phyloP scores from a whole-genome alignment of 306 rosid genomes.

The Alnus rubra region DNA sequence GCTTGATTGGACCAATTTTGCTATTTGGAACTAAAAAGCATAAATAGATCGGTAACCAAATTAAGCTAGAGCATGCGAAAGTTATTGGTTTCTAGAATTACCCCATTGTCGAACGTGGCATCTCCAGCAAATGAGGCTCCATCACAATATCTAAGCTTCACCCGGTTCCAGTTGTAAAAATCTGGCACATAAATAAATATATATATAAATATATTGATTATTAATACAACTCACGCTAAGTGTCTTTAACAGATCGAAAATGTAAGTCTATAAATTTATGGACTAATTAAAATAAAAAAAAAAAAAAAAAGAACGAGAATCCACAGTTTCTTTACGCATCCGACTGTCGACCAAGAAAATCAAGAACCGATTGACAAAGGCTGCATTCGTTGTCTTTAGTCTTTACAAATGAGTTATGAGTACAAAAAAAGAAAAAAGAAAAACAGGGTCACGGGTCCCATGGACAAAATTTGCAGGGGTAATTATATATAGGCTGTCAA shows the following conservation, averaged over 20 bases:
- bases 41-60: not conserved
- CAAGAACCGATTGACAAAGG: too few relatives aligned
- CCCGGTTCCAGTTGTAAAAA: constrained; percentile 98
- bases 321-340: too few relatives aligned
- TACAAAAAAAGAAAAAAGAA: too few relatives aligned
- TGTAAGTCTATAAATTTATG: not conserved
- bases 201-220: not conserved
- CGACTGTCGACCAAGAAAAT: too few relatives aligned
- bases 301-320: too few relatives aligned
- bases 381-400: too few relatives aligned
- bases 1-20: too few relatives aligned
- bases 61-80: not conserved
- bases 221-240: not conserved
- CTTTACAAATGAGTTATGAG: too few relatives aligned
- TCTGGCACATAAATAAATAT: constrained; percentile 43
- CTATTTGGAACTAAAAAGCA: too few relatives aligned
- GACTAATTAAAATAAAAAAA: not conserved
- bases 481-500: not conserved
- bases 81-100: constrained; percentile 31
- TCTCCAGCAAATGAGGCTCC: constrained; percentile 95
- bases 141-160: constrained; percentile 92
- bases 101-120: constrained; percentile 59
- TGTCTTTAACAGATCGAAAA: not conserved
- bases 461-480: not conserved
- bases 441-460: not conserved